Conservation (phyloP, 2,329 filamentous ascomycete species). For the Arachnomyces sp. region DNA sequence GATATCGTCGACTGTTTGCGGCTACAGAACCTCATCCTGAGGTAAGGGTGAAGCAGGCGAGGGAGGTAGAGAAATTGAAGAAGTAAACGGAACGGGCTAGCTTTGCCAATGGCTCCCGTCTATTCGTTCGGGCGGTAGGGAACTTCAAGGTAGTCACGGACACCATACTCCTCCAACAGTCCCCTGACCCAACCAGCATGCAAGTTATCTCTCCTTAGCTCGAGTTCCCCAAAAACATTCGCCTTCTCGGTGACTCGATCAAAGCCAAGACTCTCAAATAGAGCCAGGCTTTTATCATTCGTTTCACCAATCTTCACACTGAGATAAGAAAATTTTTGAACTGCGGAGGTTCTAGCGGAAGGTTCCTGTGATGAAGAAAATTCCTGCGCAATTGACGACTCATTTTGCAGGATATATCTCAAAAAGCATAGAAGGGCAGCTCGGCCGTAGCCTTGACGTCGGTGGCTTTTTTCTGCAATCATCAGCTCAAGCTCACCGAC, state of each 20-base stretch:
- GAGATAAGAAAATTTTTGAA: conserved; percentile 36
- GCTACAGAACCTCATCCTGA: too few relatives aligned
- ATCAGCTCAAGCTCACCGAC: conserved; percentile 80
- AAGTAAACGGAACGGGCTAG: too few relatives aligned
- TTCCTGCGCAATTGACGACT: conserved; percentile 50
- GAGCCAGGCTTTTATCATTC: conserved; percentile 49
- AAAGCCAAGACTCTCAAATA: conserved; percentile 58
- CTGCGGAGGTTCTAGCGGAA: conserved; percentile 7
- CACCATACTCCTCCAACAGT: conserved; percentile 23
- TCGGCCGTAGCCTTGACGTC: conserved; percentile 58
- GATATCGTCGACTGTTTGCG: too few relatives aligned
- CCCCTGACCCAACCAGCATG: conserved; percentile 17
- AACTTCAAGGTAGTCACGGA: conserved; percentile 32
- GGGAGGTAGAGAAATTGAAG: too few relatives aligned
- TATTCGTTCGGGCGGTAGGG: conserved; percentile 20
- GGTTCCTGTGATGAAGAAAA: conserved; percentile 29
- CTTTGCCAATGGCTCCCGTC: neutral
- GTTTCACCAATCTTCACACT: conserved; percentile 55
- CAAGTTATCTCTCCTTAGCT: conserved; percentile 42
- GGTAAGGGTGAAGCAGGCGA: too few relatives aligned
- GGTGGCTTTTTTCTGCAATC: conserved; percentile 57
- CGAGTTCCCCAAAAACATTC: conserved; percentile 64
- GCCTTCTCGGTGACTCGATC: conserved; percentile 39
- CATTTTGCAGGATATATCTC: conserved; percentile 54
- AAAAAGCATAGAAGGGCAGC: conserved; percentile 62